phyloP scores from a whole-genome alignment of 352 stramenopile genomes.

The Phytophthora sansomeana region DNA sequence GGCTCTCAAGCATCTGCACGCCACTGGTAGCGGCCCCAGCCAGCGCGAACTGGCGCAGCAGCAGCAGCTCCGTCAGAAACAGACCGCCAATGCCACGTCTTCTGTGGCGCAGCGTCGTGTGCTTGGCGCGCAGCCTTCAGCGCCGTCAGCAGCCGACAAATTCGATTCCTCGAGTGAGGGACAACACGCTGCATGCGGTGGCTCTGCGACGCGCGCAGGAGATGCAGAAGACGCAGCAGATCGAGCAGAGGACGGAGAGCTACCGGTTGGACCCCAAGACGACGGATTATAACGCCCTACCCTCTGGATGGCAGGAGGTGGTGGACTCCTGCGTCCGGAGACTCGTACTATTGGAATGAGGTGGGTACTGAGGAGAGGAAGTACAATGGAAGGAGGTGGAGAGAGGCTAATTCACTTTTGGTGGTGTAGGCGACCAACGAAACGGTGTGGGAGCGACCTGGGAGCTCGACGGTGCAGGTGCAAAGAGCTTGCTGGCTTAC shows the following conservation, averaged over 20 bases:
- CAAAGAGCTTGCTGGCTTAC: neutral
- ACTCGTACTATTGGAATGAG: conserved; percentile 87
- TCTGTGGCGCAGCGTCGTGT: conserved; percentile 51
- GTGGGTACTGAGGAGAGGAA: conserved; percentile 28
- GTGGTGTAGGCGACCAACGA: conserved; percentile 69
- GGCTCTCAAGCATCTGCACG: conserved; percentile 67
- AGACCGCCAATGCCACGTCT: conserved; percentile 55
- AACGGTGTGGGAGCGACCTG: conserved; percentile 76
- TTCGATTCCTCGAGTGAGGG: conserved; percentile 58
- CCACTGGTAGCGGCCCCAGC: conserved; percentile 71
- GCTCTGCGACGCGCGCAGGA: conserved; percentile 52
- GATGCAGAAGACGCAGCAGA: conserved; percentile 44
- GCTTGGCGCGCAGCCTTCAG: conserved; percentile 25
- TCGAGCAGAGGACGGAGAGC: conserved; percentile 24
- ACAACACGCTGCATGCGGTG: conserved; percentile 84
- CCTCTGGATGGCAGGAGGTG: conserved; percentile 62
- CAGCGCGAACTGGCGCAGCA: conserved; percentile 70
- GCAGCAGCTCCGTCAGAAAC: conserved; percentile 61
- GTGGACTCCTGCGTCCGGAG: conserved; percentile 55
- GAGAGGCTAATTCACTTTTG: conserved; percentile 12
- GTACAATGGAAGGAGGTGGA: too few relatives aligned
- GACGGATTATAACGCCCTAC: conserved; percentile 38
- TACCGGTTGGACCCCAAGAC: conserved; percentile 16
- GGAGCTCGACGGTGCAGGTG: conserved; percentile 11
- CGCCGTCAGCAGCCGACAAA: conserved; percentile 23